A percentile compares a stretch with the other conserved stretches of the same genome.
Evolutionary conservation across 2,329 filamentous ascomycete genomes (phyloP).

Genomic region (Arthrobotrys conoides): DNA sequence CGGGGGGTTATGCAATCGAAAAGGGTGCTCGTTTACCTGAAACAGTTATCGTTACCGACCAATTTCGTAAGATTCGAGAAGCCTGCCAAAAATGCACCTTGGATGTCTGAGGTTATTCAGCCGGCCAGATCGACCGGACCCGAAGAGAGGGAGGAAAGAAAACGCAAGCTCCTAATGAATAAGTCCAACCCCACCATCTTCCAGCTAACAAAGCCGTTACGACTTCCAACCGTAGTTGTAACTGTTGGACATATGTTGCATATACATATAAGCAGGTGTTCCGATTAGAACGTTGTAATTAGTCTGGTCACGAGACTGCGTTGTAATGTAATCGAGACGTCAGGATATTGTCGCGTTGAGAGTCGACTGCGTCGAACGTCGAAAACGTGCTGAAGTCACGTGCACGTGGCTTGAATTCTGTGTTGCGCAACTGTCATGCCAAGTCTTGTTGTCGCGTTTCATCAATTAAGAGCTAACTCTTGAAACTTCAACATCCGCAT

Average conservation of each 20-base stretch:
- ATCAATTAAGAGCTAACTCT: background rate
- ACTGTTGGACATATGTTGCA: background rate
- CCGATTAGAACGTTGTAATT: background rate
- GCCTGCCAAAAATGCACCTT: conserved; percentile 39
- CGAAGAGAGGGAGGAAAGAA: background rate
- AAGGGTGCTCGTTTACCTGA: conserved; percentile 48
- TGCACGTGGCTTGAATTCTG: conserved; percentile 7
- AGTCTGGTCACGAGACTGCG: too few relatives aligned
- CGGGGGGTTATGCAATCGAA: conserved; percentile 32
- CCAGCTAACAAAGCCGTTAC: background rate
- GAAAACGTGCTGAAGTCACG: conserved; percentile 1
- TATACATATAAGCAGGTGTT: background rate
- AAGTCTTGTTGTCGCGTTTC: conserved; percentile 42
- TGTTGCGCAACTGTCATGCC: conserved; percentile 14
- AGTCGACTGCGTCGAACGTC: too few relatives aligned
- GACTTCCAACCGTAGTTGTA: background rate
- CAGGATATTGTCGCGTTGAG: background rate
- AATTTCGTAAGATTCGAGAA: conserved; percentile 49
- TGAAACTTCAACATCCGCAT: background rate
- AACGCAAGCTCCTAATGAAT: conserved; percentile 42
- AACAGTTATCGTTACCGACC: conserved; percentile 52
- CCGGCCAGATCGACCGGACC: conserved; percentile 16
- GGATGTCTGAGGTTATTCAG: conserved; percentile 35
- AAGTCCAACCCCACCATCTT: conserved; percentile 14
- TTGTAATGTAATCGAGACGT: background rate